Percentiles rank a stretch among this genome's conserved stretches.
phyloP scores from a whole-genome alignment of 768 basidiomycete species.

The Kondoa malvinella region DNA sequence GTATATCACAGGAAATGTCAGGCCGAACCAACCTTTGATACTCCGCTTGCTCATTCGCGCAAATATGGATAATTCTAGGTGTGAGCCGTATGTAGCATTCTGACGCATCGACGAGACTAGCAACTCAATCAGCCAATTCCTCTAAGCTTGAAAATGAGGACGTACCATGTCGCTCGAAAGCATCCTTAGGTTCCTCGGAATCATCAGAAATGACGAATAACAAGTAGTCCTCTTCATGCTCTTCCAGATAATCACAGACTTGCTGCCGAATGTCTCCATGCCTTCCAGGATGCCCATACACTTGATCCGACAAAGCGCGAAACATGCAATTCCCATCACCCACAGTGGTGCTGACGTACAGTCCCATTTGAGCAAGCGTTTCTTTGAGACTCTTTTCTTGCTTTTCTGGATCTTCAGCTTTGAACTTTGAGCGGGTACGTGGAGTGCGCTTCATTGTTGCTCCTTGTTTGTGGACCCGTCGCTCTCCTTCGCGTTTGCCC shows the following conservation, averaged over 20 bases:
- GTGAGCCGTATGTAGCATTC: conserved; percentile 72
- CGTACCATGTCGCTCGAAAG: conserved; percentile 44
- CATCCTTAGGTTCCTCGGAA: conserved; percentile 52
- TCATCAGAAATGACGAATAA: conserved; percentile 35
- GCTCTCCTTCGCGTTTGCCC: neutral
- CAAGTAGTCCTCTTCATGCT: conserved; percentile 48
- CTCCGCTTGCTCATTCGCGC: conserved; percentile 59
- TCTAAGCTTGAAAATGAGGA: neutral
- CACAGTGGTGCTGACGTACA: conserved; percentile 64
- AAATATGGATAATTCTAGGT: conserved; percentile 84
- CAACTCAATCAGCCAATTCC: conserved; percentile 1
- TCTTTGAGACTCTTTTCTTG: conserved; percentile 38
- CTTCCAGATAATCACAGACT: conserved; percentile 66
- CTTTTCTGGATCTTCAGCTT: conserved; percentile 22
- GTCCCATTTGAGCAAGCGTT: conserved; percentile 58
- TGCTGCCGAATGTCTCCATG: conserved; percentile 54
- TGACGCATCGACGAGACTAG: conserved; percentile 17
- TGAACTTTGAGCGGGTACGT: neutral
- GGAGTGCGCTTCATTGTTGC: neutral
- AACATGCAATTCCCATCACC: conserved; percentile 78
- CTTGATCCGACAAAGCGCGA: conserved; percentile 45
- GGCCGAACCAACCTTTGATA: conserved; percentile 41
- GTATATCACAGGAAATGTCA: neutral
- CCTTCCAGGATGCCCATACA: conserved; percentile 54
- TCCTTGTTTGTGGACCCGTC: neutral